Conservation (phyloP, 306 rosid genomes). For the Quercus aquifolioides region DNA sequence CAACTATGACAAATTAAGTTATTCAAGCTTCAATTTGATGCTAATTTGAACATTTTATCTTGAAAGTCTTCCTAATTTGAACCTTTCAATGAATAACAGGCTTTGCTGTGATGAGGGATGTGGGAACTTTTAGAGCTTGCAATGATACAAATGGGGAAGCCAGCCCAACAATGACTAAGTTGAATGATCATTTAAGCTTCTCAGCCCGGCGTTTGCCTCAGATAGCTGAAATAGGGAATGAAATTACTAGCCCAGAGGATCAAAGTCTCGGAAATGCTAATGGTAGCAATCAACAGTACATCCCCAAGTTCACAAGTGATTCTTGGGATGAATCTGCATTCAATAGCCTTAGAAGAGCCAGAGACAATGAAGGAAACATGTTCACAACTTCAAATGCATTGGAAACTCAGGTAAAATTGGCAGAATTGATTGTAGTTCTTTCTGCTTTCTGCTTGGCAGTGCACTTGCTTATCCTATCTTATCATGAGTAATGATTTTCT, state of each 20-base stretch:
- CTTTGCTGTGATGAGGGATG: conserved; percentile 40
- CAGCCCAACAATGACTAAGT: conserved; percentile 29
- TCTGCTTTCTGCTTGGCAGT: not conserved
- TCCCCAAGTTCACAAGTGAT: conserved; percentile 41
- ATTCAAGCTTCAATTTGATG: not conserved
- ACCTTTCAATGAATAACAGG: conserved; percentile 25
- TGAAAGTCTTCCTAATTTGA: not conserved
- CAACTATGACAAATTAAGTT: not conserved
- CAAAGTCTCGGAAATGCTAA: conserved; percentile 30
- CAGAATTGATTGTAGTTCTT: not conserved
- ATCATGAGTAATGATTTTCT: not conserved
- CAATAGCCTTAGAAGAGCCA: conserved; percentile 44
- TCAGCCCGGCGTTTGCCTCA: conserved; percentile 48
- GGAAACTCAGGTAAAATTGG: conserved; percentile 51
- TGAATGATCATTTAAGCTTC: conserved; percentile 32
- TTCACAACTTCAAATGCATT: conserved; percentile 49
- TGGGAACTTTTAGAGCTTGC: conserved; percentile 29
- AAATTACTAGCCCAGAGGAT: conserved; percentile 28
- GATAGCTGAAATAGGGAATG: conserved; percentile 55
- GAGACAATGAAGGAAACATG: conserved; percentile 46
- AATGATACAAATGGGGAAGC: conserved; percentile 48
- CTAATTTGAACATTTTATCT: not conserved
- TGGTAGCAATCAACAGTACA: conserved; percentile 24
- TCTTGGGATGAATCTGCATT: conserved; percentile 55
- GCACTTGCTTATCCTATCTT: not conserved